A percentile compares a stretch with the other conserved stretches of the same genome.
These are phyloP conservation scores for Anethum foeniculum DNA, from an alignment of 140 eudicot species.

Conservation along the genomic window DNA sequence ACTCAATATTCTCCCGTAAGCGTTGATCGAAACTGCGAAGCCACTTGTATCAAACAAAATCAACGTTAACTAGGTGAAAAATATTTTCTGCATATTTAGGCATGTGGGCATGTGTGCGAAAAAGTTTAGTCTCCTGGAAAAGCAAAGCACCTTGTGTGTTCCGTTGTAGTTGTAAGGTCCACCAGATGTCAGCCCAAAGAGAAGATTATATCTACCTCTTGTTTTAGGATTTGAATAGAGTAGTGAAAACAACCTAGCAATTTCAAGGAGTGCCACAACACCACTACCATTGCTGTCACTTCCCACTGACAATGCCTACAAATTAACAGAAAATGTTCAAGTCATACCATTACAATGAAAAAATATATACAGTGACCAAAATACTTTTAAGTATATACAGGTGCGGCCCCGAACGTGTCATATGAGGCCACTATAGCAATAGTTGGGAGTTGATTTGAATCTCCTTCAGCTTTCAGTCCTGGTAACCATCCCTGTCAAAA, in stretches of 20 bases:
- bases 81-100: background rate
- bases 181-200: slow-evolving; percentile 94
- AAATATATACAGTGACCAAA: background rate
- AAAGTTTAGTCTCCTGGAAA: slow-evolving; percentile 7
- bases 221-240: slow-evolving; percentile 88
- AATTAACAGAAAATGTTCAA: slow-evolving; percentile 4
- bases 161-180: slow-evolving; percentile 97
- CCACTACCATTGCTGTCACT: slow-evolving; percentile 99
- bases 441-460: slow-evolving; percentile 85
- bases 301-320: slow-evolving; percentile 82
- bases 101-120: background rate
- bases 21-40: slow-evolving; percentile 93
- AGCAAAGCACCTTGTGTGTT: slow-evolving; percentile 66
- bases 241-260: slow-evolving; percentile 74
- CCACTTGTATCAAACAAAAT: slow-evolving; percentile 46
- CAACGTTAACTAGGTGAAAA: background rate
- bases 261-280: slow-evolving; percentile 86
- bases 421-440: slow-evolving; percentile 97
- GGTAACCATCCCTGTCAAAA: slow-evolving; percentile 91
- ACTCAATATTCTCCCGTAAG: slow-evolving; percentile 79
- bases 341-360: slow-evolving; percentile 8
- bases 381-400: slow-evolving; percentile 40
- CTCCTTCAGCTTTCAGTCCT: slow-evolving; percentile 80
- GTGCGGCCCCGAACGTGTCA: slow-evolving; percentile 99
- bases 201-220: slow-evolving; percentile 85